Conservation (phyloP, 202 grass and related monocot genomes). For the Schoenoplectus tabernaemontani region DNA sequence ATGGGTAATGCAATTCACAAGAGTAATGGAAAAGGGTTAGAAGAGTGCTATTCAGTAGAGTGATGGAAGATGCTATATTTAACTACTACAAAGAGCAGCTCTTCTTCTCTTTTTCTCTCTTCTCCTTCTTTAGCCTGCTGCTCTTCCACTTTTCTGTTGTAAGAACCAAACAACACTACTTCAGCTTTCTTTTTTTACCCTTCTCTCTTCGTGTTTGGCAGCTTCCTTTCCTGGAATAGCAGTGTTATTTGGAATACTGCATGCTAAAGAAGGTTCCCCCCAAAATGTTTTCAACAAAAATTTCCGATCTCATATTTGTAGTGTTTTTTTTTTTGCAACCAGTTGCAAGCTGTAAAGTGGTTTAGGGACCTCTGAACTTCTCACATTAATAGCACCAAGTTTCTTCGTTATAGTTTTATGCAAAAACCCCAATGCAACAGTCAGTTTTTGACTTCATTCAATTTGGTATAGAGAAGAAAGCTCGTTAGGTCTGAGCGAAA, state of each 20-base stretch:
- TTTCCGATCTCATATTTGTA: not conserved
- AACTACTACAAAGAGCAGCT: not conserved
- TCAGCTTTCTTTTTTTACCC: not conserved
- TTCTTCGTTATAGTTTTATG: not conserved
- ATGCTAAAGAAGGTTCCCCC: not conserved
- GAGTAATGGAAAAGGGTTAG: not conserved
- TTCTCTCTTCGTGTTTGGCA: not conserved
- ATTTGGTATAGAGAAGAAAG: not conserved
- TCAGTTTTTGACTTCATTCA: not conserved
- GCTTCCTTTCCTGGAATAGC: not conserved
- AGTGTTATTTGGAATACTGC: not conserved
- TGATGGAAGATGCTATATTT: not conserved
- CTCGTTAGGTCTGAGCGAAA: not conserved
- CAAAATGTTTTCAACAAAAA: not conserved
- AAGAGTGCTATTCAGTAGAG: conserved; percentile 1
- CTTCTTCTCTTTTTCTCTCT: not conserved
- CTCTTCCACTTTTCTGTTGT: not conserved
- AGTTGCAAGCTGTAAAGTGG: not conserved
- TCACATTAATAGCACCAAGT: not conserved
- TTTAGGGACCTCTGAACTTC: not conserved
- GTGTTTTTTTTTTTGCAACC: not conserved
- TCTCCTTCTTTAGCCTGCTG: not conserved
- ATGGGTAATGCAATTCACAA: not conserved
- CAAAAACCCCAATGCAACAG: not conserved
- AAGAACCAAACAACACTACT: not conserved